Evolutionary conservation across 2,329 filamentous ascomycete species (phyloP).

Genomic region (Talaromyces sp.): DNA sequence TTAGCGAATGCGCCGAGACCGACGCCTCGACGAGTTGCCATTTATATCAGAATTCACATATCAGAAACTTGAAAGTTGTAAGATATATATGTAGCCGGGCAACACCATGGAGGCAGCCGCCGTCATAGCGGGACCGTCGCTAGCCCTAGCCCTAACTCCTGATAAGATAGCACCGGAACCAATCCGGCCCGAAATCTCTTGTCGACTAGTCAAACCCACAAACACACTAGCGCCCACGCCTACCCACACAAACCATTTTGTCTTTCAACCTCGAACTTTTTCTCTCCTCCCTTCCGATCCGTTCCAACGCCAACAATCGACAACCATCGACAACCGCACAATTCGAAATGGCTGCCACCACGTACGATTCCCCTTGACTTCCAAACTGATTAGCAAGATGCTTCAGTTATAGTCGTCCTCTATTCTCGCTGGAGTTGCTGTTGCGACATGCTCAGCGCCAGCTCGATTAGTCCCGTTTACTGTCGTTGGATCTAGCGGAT

Average conservation of each 20-base stretch:
- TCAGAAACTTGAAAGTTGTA: background rate
- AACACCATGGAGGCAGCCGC: background rate
- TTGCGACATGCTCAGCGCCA: conserved; percentile 54
- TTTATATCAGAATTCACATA: conserved; percentile 22
- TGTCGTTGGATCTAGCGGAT: conserved; percentile 21
- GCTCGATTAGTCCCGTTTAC: conserved; percentile 69
- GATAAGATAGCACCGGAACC: conserved; percentile 21
- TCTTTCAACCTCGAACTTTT: conserved; percentile 26
- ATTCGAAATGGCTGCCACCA: conserved; percentile 57
- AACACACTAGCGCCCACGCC: conserved; percentile 26
- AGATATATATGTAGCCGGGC: background rate
- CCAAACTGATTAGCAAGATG: conserved; percentile 35
- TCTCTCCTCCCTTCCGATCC: conserved; percentile 29
- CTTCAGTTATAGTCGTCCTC: conserved; percentile 72
- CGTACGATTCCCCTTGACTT: conserved; percentile 54
- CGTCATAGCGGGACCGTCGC: conserved; percentile 20
- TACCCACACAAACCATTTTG: conserved; percentile 39
- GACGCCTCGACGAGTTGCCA: conserved; percentile 61
- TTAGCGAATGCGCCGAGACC: conserved; percentile 89
- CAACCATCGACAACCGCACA: conserved; percentile 42
- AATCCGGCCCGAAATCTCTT: conserved; percentile 4
- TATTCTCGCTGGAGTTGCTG: conserved; percentile 67
- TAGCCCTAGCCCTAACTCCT: conserved; percentile 23
- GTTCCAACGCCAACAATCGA: conserved; percentile 34
- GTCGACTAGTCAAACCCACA: conserved; percentile 13